Evolutionary conservation across 768 basidiomycete genomes (phyloP), one percentile per base, ranked within the genome.

Genomic region (Chiua virens): DNA sequence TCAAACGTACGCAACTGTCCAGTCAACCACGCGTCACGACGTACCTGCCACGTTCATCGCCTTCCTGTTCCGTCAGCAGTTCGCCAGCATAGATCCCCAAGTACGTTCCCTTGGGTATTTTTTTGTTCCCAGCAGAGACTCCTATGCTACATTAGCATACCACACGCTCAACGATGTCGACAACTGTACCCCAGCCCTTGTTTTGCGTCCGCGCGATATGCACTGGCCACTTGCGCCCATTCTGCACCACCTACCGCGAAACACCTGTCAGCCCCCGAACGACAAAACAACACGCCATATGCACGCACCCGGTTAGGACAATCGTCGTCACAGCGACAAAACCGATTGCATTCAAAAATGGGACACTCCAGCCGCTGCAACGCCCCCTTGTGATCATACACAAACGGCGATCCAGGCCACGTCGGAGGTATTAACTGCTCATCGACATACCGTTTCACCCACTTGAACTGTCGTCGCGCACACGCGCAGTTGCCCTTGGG

Each of bases 71-170:
- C 0, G 81, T 83, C 18, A 97, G 58, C 10, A 92, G 68, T 62
- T 97, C 93, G 2, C 93, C 93, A 1, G 92, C 74, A 64, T 97
- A 97, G 4, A 92, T 76, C 2, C 93, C 93, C 36, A 97, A 66
- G 62, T 85, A 95, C 0, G 84, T 80, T 4, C 90, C 86, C 36
- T 66, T 69, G 0, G 77, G 77, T 25, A 95, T 92, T 56, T 75
- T 82, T 59, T 79, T 82, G 4, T 73, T 60, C 18, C 79, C 81
- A 34, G 82, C 83, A 62, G 89, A 86, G 3, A 95, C 79, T 30
- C 91, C 91, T 92, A 40, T 35, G 15, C 2, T 2, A 49, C 10
- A 8, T 45, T 3, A 51, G 40, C 15, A 30, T 39, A 36, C 35
- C 37, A 3, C 15, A 1, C 17, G 5, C 25, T 30, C 14, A 35